Base-by-base conservation (phyloP, 352 stramenopile genomes). In the Globisporangium paroecandrum region DNA sequence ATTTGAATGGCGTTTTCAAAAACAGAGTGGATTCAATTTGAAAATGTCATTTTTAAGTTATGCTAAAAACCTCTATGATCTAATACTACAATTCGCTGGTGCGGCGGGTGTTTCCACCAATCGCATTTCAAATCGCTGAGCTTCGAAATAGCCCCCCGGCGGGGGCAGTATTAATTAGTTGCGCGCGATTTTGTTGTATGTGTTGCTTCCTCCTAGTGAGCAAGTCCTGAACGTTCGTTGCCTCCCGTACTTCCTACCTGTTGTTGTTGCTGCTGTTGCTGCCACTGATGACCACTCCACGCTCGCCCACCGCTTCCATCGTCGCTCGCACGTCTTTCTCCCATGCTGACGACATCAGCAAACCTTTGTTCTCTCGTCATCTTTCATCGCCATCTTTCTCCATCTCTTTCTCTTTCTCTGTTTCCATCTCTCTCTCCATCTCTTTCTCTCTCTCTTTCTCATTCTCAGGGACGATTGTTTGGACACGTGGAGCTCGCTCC, bases 141-240 rank as follows among this genome's bases (percentile, higher is more conserved):
- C 32, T 61, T 9, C 25, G 6, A 25, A 66, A 60, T 60, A 60
- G 27, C 7, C 54, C 27, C 18, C 36, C 32, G 5, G 32, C 36
- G 6, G 55, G 41, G 62, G 53, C 62, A 61, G 62, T 57, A 68
- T 55, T 68, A 56, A 63, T 68, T 55, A 60, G 54, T 29, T 36
- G 43, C 24, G 41, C 43, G 43, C 25, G 34, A 49, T 47, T 47
- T 61, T 25, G 34, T 62, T 34, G 29, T 25, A 13, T 36, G 25
- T 27, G 18, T 38, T 62, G 34, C 65, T 70, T 66, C 51, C 65
- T 70, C 65, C 65, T 66, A 66, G 27, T 66, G 65, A 66, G 65
- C 58, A 70, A 70, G 65, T 47, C 20, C 27, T 65, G 58, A 43
- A 58, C 58, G 46, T 38, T 54, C 46, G 57, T 64, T 55, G 64